Percentiles rank a stretch among this genome's conserved stretches.
These are phyloP conservation scores for Beauveria caledonica DNA, from an alignment of 2,329 filamentous ascomycete species.

Conservation along the genomic window DNA sequence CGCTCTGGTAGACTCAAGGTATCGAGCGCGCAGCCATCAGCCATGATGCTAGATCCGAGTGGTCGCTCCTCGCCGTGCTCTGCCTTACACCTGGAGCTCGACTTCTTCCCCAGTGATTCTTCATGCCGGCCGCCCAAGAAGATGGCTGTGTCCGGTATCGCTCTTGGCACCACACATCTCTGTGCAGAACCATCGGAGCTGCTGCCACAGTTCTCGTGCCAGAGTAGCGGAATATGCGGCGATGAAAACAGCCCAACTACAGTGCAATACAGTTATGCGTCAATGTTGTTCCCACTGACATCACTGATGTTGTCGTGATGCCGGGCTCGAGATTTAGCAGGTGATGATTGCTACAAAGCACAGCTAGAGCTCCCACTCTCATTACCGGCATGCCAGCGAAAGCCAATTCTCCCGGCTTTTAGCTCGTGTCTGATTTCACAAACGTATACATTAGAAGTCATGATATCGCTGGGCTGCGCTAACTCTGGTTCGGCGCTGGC, in stretches of 20 bases:
- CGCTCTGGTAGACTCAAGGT: neutral
- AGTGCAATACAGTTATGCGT: neutral
- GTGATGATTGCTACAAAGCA: neutral
- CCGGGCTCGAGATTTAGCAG: neutral
- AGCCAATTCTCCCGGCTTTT: conserved; percentile 1
- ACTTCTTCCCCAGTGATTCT: neutral
- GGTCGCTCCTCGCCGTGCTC: conserved; percentile 1
- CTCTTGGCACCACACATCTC: neutral
- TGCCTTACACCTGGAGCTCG: neutral
- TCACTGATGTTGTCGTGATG: neutral
- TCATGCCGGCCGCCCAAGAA: neutral
- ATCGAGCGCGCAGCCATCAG: neutral
- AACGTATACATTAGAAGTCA: neutral
- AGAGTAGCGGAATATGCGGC: neutral
- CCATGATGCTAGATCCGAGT: conserved; percentile 5
- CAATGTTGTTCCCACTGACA: neutral
- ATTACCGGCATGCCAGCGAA: neutral
- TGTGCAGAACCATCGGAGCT: conserved; percentile 4
- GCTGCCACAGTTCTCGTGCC: neutral
- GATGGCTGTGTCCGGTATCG: neutral
- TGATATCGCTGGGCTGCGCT: neutral
- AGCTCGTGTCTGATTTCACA: conserved; percentile 2
- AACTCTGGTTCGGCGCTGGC: neutral
- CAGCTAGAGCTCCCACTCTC: neutral
- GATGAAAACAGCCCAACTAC: neutral